These are phyloP conservation scores for Clarireedia hainanense DNA, from an alignment of 2,329 filamentous ascomycete genomes.

Conservation along the genomic window DNA sequence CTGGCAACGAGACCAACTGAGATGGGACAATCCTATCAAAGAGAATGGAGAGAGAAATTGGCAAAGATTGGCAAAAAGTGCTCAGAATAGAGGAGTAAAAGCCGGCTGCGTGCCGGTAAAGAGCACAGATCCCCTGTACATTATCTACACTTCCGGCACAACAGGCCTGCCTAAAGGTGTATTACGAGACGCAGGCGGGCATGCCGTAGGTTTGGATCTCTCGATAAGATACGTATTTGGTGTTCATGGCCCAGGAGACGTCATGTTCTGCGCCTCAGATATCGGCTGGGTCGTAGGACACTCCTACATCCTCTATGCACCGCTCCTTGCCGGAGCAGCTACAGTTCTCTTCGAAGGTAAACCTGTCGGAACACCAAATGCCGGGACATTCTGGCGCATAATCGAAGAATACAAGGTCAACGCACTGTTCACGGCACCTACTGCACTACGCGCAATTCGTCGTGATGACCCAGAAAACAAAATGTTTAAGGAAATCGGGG, in stretches of 20 bases:
- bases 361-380: conserved; percentile 80
- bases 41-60: conserved; percentile 67
- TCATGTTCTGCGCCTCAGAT: conserved; percentile 64
- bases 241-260: conserved; percentile 75
- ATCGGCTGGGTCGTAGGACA: conserved; percentile 90
- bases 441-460: conserved; percentile 76
- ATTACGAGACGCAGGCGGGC: conserved; percentile 72
- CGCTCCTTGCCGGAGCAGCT: conserved; percentile 75
- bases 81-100: conserved; percentile 55
- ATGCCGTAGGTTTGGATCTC: conserved; percentile 76
- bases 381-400: conserved; percentile 82
- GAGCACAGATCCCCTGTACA: conserved; percentile 75
- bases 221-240: conserved; percentile 79
- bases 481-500: conserved; percentile 54
- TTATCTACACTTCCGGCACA: conserved; percentile 82
- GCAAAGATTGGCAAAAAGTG: conserved; percentile 68
- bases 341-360: conserved; percentile 94
- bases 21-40: conserved; percentile 64
- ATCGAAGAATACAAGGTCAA: conserved; percentile 81
- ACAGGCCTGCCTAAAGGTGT: conserved; percentile 81
- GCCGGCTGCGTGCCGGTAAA: conserved; percentile 71
- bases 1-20: conserved; percentile 73
- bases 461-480: conserved; percentile 74
- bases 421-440: conserved; percentile 78
- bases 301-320: conserved; percentile 83